Evolutionary conservation across 495 filamentous ascomycete species (phyloP).

Genomic region (Aspergillus biplanus): DNA sequence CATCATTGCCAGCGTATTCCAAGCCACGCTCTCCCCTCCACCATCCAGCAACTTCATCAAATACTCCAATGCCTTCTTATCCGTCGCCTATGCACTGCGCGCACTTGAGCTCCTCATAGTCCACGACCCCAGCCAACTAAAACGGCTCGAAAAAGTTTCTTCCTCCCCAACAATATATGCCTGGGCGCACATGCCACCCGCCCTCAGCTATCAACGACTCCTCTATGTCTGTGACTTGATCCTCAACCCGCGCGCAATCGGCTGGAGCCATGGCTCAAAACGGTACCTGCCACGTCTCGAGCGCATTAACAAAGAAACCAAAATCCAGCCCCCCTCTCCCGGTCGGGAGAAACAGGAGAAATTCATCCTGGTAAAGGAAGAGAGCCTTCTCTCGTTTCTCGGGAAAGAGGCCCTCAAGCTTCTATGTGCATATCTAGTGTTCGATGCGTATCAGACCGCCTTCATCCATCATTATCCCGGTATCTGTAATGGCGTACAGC

Average conservation of each 20-base stretch:
- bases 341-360: neutral
- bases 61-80: conserved; percentile 25
- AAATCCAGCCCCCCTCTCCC: neutral
- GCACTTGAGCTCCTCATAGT: conserved; percentile 25
- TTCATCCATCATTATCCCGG: conserved; percentile 15
- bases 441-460: conserved; percentile 20
- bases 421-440: conserved; percentile 15
- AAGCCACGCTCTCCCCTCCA: conserved; percentile 20
- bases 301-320: neutral
- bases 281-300: conserved; percentile 18
- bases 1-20: conserved; percentile 14
- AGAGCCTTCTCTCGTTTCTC: conserved; percentile 11
- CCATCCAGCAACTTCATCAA: conserved; percentile 12
- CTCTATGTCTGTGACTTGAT: conserved; percentile 21
- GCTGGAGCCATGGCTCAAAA: conserved; percentile 25
- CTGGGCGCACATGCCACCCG: conserved; percentile 21
- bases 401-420: neutral
- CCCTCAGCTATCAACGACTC: conserved; percentile 15
- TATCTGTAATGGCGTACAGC: conserved; percentile 14
- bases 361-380: neutral
- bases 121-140: conserved; percentile 14
- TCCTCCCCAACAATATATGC: conserved; percentile 12
- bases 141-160: conserved; percentile 13
- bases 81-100: conserved; percentile 21
- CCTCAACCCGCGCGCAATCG: conserved; percentile 25